Evolutionary conservation across 2,329 filamentous ascomycete genomes (phyloP).

Genomic region (Fusarium papillatum): DNA sequence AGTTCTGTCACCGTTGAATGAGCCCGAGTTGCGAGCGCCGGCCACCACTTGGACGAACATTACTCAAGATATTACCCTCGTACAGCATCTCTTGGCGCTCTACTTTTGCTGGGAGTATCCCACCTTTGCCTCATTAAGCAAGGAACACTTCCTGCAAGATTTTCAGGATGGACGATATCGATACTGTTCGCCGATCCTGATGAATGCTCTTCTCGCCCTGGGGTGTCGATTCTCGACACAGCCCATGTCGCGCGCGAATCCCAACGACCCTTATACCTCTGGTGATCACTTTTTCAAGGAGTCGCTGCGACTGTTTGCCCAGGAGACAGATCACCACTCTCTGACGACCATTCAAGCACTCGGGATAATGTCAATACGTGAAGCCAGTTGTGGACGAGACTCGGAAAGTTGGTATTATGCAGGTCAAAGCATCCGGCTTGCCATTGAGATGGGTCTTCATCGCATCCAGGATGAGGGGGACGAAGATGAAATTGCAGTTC

Average conservation of each 20-base stretch:
- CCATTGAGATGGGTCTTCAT: slow-evolving; percentile 80
- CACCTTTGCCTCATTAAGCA: slow-evolving; percentile 79
- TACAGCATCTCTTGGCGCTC: slow-evolving; percentile 73
- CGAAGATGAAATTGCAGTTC: slow-evolving; percentile 69
- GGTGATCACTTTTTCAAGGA: slow-evolving; percentile 84
- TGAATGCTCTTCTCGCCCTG: slow-evolving; percentile 75
- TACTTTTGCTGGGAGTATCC: slow-evolving; percentile 86
- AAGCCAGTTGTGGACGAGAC: slow-evolving; percentile 80
- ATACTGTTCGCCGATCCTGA: slow-evolving; percentile 77
- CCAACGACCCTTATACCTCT: slow-evolving; percentile 72
- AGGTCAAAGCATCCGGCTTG: slow-evolving; percentile 79
- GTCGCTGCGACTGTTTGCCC: slow-evolving; percentile 70
- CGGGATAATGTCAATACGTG: slow-evolving; percentile 81
- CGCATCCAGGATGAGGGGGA: slow-evolving; percentile 62
- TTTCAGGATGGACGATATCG: slow-evolving; percentile 71
- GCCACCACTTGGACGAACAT: slow-evolving; percentile 71
- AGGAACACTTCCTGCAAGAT: slow-evolving; percentile 78
- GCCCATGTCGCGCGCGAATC: slow-evolving; percentile 72
- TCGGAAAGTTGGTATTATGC: slow-evolving; percentile 81
- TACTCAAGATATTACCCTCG: slow-evolving; percentile 68
- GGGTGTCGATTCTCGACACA: slow-evolving; percentile 79
- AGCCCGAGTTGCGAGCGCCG: slow-evolving; percentile 58
- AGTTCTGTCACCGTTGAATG: slow-evolving; percentile 60
- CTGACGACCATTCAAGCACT: slow-evolving; percentile 82
- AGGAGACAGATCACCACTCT: slow-evolving; percentile 69